Base-by-base conservation (phyloP, 2,329 filamentous ascomycete species). In the Akanthomyces lecanii region DNA sequence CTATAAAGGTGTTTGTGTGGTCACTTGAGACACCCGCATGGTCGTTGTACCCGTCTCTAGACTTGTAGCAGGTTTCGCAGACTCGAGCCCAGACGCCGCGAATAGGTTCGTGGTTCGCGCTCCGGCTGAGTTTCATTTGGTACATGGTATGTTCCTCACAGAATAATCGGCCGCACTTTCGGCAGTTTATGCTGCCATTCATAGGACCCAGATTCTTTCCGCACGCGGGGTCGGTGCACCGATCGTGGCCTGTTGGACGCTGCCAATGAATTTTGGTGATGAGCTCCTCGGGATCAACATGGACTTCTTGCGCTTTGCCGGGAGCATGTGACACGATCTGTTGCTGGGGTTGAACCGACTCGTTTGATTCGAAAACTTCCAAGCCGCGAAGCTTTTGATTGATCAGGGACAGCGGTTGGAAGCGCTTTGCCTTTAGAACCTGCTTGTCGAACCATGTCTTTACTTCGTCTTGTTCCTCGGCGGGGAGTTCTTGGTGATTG, bases 81-180 rank as follows among this genome's bases (percentile, higher is more conserved):
- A 98, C 94, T 58, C 95, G 81, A 69, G 91, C 96, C 95, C 95
- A 99, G 68, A 91, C 85, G 8, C 95, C 95, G 65, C 94, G 82
- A 1, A 95, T 86, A 0, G 95, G 94, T 67, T 99, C 95, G 75
- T 97, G 92, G 64, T 88, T 85, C 4, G 95, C 95, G 36, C 92
- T 89, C 61, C 93, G 83, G 10, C 93, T 97, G 12, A 99, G 82
- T 79, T 96, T 97, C 90, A 98, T 98, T 78, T 99, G 94, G 72
- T 98, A 99, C 93, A 99, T 97, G 59, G 95, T 98, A 74, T 99
- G 95, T 69, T 94, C 91, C 72, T 98, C 95, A 75, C 95, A 99
- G 73, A 98, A 99, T 47, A 99, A 78, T 69, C 89, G 89, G 7
- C 95, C 95, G 71, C 95, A 99, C 66, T 93, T 92, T 66, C 95